Evolutionary conservation across 208 protist genomes (phyloP).

Genomic region (Jaenimonas drosophilae): DNA sequence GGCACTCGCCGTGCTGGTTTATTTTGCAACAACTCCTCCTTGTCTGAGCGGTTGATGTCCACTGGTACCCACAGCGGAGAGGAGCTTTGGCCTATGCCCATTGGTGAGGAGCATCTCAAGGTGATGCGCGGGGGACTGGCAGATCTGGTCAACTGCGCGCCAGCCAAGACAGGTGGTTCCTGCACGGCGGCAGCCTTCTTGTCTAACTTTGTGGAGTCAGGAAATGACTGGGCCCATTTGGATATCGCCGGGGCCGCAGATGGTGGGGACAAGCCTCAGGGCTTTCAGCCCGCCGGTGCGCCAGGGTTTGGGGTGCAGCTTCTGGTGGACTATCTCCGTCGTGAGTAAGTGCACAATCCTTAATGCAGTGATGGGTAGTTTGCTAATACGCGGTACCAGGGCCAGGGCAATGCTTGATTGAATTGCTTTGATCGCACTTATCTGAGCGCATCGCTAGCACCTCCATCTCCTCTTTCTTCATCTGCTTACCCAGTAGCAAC

Average conservation of each 20-base stretch:
- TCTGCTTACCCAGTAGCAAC: too few species aligned
- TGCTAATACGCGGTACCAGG: too few species aligned
- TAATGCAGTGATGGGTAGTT: too few species aligned
- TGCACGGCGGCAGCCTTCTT: conserved; percentile 85
- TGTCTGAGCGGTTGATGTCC: conserved; percentile 33
- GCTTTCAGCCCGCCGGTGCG: conserved; percentile 51
- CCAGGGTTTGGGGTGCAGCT: conserved; percentile 80
- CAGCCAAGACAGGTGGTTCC: conserved; percentile 42
- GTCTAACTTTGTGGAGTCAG: conserved; percentile 56
- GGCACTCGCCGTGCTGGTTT: conserved; percentile 68
- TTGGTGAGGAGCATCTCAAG: conserved; percentile 62
- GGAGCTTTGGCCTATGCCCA: conserved; percentile 84
- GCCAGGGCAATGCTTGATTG: too few species aligned
- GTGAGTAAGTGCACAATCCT: too few species aligned
- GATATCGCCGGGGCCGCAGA: conserved; percentile 76
- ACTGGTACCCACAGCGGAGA: conserved; percentile 48
- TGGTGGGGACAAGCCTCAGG: conserved; percentile 49
- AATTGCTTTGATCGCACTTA: too few species aligned
- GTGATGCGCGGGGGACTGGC: conserved; percentile 60
- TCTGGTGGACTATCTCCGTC: conserved; percentile 62
- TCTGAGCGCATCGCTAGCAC: too few species aligned
- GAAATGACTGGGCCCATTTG: conserved; percentile 56
- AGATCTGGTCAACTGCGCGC: conserved; percentile 52
- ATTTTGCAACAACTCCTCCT: conserved; percentile 35
- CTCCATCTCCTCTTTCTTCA: too few species aligned